Conservation (phyloP, 306 rosid species). For the Mimosa bimucronata region DNA sequence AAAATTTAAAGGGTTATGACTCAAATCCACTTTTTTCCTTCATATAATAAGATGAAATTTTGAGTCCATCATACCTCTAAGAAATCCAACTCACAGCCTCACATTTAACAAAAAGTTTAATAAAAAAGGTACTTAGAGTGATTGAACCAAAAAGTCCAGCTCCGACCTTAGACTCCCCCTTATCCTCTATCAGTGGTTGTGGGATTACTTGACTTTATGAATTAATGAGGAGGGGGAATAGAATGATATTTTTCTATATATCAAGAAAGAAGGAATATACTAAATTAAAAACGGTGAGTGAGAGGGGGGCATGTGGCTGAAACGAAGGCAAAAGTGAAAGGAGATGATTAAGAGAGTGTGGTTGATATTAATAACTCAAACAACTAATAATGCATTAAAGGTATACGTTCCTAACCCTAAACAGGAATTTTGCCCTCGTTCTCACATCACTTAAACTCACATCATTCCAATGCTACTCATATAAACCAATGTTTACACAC, state of each 20-base stretch:
- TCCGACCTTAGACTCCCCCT: no score
- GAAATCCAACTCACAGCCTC: no score
- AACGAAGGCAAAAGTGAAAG: not conserved
- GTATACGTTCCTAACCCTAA: slow-evolving; percentile 51
- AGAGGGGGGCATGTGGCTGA: not conserved
- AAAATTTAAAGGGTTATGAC: no score
- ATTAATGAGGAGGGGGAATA: not conserved
- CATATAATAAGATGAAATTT: no score
- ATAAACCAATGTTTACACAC: not conserved
- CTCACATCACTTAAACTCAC: slow-evolving; percentile 41
- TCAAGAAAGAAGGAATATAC: not conserved
- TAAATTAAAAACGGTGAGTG: no score
- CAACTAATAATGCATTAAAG: slow-evolving; percentile 7
- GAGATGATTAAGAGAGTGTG: not conserved
- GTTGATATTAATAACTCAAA: slow-evolving; percentile 5
- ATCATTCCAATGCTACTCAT: slow-evolving; percentile 43
- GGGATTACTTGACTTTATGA: not conserved
- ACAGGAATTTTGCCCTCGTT: slow-evolving; percentile 42
- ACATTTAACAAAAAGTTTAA: no score
- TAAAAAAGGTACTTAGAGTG: no score
- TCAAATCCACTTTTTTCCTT: no score
- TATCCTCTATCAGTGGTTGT: not conserved
- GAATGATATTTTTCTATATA: no score
- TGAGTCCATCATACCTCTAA: no score
- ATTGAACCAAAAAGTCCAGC: no score